phyloP scores from a whole-genome alignment of 1,284 basidiomycete genomes.

The Leccinum pachyderme region DNA sequence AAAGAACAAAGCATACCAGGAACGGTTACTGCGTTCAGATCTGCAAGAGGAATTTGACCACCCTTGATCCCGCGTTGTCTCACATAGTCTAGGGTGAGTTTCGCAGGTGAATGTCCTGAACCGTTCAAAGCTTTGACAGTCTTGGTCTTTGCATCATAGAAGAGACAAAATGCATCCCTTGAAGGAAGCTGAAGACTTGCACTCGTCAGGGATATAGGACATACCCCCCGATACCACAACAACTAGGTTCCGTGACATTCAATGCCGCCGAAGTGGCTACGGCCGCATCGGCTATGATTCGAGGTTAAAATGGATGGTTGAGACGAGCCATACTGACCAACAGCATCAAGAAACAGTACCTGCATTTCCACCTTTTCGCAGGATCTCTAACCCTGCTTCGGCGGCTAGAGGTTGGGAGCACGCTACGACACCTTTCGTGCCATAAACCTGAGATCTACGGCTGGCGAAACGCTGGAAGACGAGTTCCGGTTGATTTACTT shows the following conservation, averaged over 20 bases:
- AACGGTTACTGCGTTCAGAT: conserved; percentile 89
- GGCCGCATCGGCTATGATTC: conserved; percentile 59
- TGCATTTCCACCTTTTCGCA: conserved; percentile 90
- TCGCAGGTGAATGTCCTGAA: conserved; percentile 82
- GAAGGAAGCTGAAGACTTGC: conserved; percentile 10
- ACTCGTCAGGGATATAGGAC: conserved; percentile 14
- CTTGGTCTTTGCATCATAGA: conserved; percentile 82
- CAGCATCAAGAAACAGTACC: conserved; percentile 40
- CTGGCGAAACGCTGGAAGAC: conserved; percentile 63
- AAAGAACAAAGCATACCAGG: conserved; percentile 52
- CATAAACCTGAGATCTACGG: conserved; percentile 75
- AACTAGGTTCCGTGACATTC: conserved; percentile 84
- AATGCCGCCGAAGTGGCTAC: conserved; percentile 85
- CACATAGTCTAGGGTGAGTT: conserved; percentile 74
- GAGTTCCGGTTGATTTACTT: conserved; percentile 60
- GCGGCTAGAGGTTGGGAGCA: conserved; percentile 90
- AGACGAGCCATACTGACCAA: background rate
- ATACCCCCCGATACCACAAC: conserved; percentile 80
- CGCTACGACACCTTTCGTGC: conserved; percentile 84
- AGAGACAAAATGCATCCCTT: conserved; percentile 90
- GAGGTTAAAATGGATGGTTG: conserved; percentile 1
- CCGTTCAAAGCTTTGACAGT: conserved; percentile 83
- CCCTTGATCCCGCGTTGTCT: conserved; percentile 70
- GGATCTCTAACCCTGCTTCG: conserved; percentile 85
- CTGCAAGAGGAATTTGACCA: conserved; percentile 63